These are phyloP conservation scores for Quercus ilex DNA, from an alignment of 306 rosid species.

Conservation along the genomic window DNA sequence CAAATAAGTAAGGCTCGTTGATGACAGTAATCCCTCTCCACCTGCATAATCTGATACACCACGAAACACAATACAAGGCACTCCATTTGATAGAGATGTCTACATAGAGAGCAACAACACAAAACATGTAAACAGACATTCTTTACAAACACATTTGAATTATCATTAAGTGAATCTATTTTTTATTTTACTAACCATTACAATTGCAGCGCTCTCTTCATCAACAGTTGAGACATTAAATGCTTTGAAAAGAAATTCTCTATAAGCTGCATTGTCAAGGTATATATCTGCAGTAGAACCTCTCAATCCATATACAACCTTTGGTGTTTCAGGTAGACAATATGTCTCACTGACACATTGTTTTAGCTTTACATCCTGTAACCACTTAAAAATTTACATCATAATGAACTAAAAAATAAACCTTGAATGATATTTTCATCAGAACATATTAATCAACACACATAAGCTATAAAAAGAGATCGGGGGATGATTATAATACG, in stretches of 20 bases:
- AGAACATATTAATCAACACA: background rate
- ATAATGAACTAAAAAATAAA: background rate
- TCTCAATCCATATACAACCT: slow-evolving; percentile 19
- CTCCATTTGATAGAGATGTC: slow-evolving; percentile 17
- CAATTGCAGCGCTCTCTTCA: slow-evolving; percentile 22
- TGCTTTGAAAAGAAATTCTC: slow-evolving; percentile 14
- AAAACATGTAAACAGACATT: background rate
- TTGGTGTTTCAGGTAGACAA: slow-evolving; percentile 15
- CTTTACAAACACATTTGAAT: background rate
- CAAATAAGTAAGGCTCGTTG: background rate
- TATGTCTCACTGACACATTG: slow-evolving; percentile 14
- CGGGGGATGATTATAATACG: too few species aligned
- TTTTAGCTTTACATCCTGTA: slow-evolving; percentile 5
- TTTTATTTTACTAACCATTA: background rate
- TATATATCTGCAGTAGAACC: slow-evolving; percentile 18
- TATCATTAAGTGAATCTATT: background rate
- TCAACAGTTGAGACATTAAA: slow-evolving; percentile 14
- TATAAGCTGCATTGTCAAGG: slow-evolving; percentile 20
- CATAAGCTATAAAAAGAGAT: background rate
- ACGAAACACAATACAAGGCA: slow-evolving; percentile 22
- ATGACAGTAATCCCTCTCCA: background rate
- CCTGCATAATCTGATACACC: slow-evolving; percentile 16
- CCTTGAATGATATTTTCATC: background rate
- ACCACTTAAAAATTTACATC: background rate
- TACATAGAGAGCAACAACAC: background rate